A percentile compares a stretch with the other conserved stretches of the same genome.
Conservation (phyloP, 257 asterid species). For the Lycium barbarum region DNA sequence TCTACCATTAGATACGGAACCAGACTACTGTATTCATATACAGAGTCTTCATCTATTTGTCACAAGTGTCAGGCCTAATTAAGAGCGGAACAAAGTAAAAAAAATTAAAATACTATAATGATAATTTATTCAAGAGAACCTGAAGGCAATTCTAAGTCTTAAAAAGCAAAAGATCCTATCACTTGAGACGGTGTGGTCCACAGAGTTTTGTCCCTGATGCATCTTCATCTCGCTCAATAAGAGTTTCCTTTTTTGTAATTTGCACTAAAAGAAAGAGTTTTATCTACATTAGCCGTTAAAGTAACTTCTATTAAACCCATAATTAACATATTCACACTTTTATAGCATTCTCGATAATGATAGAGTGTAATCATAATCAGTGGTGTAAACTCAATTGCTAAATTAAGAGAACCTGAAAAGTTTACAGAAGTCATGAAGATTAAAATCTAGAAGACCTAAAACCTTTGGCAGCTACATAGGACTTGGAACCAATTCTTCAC, state of each 20-base stretch:
- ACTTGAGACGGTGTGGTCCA: neutral
- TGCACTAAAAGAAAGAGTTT: neutral
- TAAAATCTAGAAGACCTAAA: neutral
- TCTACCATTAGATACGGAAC: neutral
- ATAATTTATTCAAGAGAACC: neutral
- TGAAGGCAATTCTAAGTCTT: neutral
- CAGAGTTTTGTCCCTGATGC: conserved; percentile 7
- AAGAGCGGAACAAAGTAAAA: neutral
- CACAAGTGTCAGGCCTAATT: neutral
- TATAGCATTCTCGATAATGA: neutral
- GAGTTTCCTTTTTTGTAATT: neutral
- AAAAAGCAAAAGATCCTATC: neutral
- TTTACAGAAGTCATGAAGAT: neutral
- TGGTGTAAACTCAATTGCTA: conserved; percentile 1
- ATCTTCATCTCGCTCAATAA: neutral
- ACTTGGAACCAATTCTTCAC: neutral
- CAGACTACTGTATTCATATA: neutral
- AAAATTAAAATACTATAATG: neutral
- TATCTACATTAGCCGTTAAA: neutral
- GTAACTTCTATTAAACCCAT: neutral
- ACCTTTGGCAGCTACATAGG: neutral
- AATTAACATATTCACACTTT: neutral
- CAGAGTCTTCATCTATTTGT: neutral
- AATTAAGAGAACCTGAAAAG: neutral
- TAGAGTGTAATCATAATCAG: neutral